These are phyloP conservation scores for Ogataea allantospora DNA, from an alignment of 805 yeast species.

Conservation along the genomic window DNA sequence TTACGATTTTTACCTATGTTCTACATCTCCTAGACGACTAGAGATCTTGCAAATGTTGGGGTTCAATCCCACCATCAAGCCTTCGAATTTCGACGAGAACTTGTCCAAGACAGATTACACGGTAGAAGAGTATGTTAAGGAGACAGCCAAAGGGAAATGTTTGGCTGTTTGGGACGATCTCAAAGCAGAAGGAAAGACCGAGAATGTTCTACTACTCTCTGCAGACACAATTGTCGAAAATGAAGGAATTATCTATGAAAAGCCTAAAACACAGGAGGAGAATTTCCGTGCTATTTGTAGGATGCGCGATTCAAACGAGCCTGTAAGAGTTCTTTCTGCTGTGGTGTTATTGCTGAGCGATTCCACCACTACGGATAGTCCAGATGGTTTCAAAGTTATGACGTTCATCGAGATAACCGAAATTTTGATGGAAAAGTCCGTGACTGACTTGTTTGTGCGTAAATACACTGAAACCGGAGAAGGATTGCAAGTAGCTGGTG, in stretches of 20 bases:
- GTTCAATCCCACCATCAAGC: constrained; percentile 44
- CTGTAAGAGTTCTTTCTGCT: constrained; percentile 54
- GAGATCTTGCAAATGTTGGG: constrained; percentile 68
- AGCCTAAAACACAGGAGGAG: constrained; percentile 60
- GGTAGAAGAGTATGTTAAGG: constrained; percentile 61
- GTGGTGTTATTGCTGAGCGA: constrained; percentile 42
- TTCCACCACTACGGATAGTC: constrained; percentile 7
- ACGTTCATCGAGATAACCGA: constrained; percentile 27
- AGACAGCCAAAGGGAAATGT: constrained; percentile 71
- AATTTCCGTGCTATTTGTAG: constrained; percentile 49
- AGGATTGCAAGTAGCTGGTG: constrained; percentile 86
- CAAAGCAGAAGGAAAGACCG: constrained; percentile 5
- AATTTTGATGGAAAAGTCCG: constrained; percentile 39
- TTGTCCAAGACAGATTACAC: constrained; percentile 51
- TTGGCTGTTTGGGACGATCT: constrained; percentile 53
- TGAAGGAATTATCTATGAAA: constrained; percentile 66
- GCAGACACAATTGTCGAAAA: constrained; percentile 80
- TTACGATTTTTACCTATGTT: constrained; percentile 61
- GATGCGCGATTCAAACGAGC: constrained; percentile 43
- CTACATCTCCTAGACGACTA: constrained; percentile 77
- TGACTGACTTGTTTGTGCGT: constrained; percentile 55
- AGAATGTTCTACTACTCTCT: constrained; percentile 41
- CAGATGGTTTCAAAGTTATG: constrained; percentile 16
- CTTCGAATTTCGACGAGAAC: constrained; percentile 77
- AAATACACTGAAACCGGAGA: constrained; percentile 69